Evolutionary conservation across 73 alveolate species (phyloP).

Genomic region (Blepharisma japonicum): DNA sequence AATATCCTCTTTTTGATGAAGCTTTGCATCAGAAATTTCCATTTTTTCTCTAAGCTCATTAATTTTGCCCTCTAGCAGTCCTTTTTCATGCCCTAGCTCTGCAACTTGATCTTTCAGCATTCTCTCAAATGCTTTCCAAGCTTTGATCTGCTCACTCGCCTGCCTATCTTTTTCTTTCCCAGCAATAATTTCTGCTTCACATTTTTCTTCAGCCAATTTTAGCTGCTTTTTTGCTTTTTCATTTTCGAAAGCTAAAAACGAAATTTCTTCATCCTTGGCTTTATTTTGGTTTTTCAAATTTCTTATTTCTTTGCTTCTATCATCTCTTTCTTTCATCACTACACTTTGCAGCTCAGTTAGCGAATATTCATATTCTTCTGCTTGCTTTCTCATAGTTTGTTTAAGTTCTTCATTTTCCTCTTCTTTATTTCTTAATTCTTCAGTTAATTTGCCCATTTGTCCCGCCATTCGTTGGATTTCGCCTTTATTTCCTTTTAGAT

Average conservation of each 20-base stretch:
- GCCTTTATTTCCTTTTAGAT: neutral
- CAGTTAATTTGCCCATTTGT: neutral
- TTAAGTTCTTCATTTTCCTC: slow-evolving; percentile 6
- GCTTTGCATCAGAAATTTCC: neutral
- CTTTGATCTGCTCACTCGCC: neutral
- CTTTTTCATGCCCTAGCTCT: slow-evolving; percentile 1
- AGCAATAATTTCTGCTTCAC: neutral
- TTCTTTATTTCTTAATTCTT: neutral
- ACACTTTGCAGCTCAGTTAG: neutral
- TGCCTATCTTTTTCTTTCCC: slow-evolving; percentile 6
- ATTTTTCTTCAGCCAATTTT: neutral
- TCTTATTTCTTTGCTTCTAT: neutral
- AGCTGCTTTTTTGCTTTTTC: too few species aligned
- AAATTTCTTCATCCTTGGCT: slow-evolving; percentile 16
- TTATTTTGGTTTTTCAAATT: neutral
- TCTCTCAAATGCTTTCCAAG: neutral
- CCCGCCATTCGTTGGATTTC: neutral
- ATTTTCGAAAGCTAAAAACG: too few species aligned
- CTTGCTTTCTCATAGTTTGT: neutral
- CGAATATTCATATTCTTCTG: neutral
- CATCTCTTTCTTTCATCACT: slow-evolving; percentile 20
- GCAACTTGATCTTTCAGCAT: slow-evolving; percentile 18
- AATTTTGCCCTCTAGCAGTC: neutral
- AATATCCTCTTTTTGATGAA: neutral
- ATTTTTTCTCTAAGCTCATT: neutral